These are phyloP conservation scores for Cladosporium velox DNA, from an alignment of 2,329 filamentous ascomycete species.

Conservation along the genomic window DNA sequence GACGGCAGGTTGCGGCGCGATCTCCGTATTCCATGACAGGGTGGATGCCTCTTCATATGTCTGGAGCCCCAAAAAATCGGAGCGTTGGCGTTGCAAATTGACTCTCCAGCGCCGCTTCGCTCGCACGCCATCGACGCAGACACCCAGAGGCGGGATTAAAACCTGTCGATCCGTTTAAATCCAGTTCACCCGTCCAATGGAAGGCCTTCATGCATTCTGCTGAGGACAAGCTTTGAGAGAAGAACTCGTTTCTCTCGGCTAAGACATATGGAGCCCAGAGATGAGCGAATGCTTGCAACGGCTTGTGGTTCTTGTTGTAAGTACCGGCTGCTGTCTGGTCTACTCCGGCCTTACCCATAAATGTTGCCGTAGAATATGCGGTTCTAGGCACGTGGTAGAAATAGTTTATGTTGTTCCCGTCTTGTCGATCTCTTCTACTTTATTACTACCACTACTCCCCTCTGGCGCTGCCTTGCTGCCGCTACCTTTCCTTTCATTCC, in stretches of 20 bases:
- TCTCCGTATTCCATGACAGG: not conserved
- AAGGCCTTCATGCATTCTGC: not conserved
- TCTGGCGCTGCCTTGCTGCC: not conserved
- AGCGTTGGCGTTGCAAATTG: conserved; percentile 8
- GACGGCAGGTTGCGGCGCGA: conserved; percentile 1
- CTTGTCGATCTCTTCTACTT: conserved; percentile 10
- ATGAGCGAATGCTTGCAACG: conserved; percentile 7
- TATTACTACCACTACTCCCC: not conserved
- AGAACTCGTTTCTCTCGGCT: conserved; percentile 13
- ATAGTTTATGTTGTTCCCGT: not conserved
- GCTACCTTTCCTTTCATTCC: not conserved
- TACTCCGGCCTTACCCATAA: conserved; percentile 6
- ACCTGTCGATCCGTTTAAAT: conserved; percentile 14
- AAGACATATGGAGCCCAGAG: conserved; percentile 20
- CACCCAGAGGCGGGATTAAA: conserved; percentile 13
- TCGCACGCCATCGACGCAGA: conserved; percentile 18
- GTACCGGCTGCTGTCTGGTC: not conserved
- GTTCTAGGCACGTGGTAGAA: conserved; percentile 9
- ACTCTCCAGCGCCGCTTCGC: not conserved
- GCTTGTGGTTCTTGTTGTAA: conserved; percentile 11
- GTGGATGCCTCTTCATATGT: not conserved
- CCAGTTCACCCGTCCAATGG: conserved; percentile 9
- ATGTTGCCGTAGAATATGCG: conserved; percentile 18
- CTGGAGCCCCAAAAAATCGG: not conserved
- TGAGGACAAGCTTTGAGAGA: not conserved